Base-by-base conservation (phyloP, 108 stramenopile species). In the Halocafeteria seosinensis region DNA sequence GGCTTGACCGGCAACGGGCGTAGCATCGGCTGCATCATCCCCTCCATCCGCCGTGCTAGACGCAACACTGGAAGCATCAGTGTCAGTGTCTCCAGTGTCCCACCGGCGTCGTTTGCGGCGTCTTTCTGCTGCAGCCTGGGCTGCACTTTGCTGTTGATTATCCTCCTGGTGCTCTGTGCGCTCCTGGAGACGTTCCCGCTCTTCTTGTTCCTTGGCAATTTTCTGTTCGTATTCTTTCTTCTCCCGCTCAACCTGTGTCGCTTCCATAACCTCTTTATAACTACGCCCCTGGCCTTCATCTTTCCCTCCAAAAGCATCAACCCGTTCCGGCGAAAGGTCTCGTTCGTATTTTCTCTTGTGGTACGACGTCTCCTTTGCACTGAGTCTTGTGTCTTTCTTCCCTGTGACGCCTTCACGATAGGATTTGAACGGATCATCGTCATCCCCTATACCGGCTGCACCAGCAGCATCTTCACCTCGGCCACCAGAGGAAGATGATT, bases 61-160 rank as follows among this genome's bases (percentile, higher is more conserved):
- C 17, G 42, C 42, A n/a, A 17, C 62, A 6, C 66, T 34, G 37
- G 79, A 68, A 3, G 71, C 75, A n/a, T n/a, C n/a, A n/a, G n/a
- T n/a, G n/a, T n/a, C n/a, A n/a, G n/a, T n/a, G n/a, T n/a, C n/a
- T n/a, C n/a, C n/a, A 33, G 66, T 64, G 8, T 9, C 38, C 64
- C 24, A 37, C 75, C 28, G 34, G 71, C 38, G 67, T 65, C 61
- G 71, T 38, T 29, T 75, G 73, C n/a, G 75, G n/a, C n/a, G n/a
- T 0, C 38, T 61, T 12, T 52, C 60, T 2, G 66, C 73, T 4
- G 72, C 35, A 30, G 87, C 81, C 32, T 85, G 84, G 23, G 78
- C 81, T 53, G 73, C 82, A 26, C 61, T 52, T 21, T 47, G 32
- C 42, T 2, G 31, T 29, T 32, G 21, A n/a, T n/a, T n/a, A n/a